Evolutionary conservation across 345 rosid genomes (phyloP).

Genomic region (Hypericum perforatum): DNA sequence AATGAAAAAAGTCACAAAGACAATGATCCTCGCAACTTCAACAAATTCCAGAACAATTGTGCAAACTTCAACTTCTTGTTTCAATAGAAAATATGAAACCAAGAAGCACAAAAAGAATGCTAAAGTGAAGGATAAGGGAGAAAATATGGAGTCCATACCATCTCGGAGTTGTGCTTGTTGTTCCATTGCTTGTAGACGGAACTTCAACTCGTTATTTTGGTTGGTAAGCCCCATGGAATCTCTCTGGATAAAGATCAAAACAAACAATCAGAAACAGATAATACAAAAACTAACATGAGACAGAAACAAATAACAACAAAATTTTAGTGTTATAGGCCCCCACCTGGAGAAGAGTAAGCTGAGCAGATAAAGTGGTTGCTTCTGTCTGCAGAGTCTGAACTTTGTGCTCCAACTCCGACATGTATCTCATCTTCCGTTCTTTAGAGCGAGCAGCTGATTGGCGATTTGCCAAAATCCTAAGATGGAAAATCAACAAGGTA

Average conservation of each 20-base stretch:
- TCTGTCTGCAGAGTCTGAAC: conserved; percentile 96
- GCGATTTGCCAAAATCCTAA: conserved; percentile 83
- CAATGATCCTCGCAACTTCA: too few relatives aligned
- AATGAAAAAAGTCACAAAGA: too few relatives aligned
- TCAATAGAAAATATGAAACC: not conserved
- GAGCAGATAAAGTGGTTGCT: conserved; percentile 94
- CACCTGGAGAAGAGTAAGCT: conserved; percentile 87
- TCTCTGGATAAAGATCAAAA: conserved; percentile 36
- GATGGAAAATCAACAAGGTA: conserved; percentile 8
- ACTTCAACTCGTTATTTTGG: conserved; percentile 88
- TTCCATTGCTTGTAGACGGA: conserved; percentile 96
- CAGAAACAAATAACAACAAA: not conserved
- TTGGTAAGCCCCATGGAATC: conserved; percentile 86
- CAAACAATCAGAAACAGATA: conserved; percentile 3
- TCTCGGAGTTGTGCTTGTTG: conserved; percentile 93
- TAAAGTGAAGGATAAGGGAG: not conserved
- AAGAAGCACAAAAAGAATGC: not conserved
- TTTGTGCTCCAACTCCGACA: conserved; percentile 87
- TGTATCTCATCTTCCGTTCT: conserved; percentile 90
- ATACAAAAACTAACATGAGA: not conserved
- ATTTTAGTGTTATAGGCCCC: not conserved
- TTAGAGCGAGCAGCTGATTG: conserved; percentile 97
- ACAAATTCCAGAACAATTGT: too few relatives aligned
- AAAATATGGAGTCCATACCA: conserved; percentile 30
- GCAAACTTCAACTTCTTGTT: too few relatives aligned